Percentiles rank a stretch among this genome's conserved stretches.
Evolutionary conservation across 768 basidiomycete genomes (phyloP).

Genomic region (Tulasnella sp.): DNA sequence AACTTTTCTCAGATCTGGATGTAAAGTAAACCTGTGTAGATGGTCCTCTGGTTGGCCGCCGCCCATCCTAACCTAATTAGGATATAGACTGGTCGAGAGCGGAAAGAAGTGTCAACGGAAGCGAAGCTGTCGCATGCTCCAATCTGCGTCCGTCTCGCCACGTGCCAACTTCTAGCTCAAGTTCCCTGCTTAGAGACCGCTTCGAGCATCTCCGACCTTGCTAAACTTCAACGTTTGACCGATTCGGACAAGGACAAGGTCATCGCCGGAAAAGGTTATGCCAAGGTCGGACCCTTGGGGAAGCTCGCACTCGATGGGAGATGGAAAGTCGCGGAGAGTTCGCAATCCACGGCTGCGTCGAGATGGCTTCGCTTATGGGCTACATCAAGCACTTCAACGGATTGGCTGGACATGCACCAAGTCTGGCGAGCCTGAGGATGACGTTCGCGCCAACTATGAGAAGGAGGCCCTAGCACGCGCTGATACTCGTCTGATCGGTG

Average conservation of each 20-base stretch:
- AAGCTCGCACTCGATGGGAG: conserved; percentile 98
- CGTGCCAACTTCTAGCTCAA: conserved; percentile 97
- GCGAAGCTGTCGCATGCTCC: conserved; percentile 80
- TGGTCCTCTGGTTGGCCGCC: too few relatives aligned
- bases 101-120: conserved; percentile 84
- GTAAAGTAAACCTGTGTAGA: too few relatives aligned
- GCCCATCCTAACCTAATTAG: too few relatives aligned
- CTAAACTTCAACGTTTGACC: conserved; percentile 73
- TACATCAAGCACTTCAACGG: conserved; percentile 98
- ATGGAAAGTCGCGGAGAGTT: conserved; percentile 98
- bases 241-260: conserved; percentile 98
- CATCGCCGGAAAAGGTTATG: conserved; percentile 90
- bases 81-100: too few relatives aligned
- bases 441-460: conserved; percentile 87
- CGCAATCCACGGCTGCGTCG: conserved; percentile 95
- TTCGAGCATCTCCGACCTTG: conserved; percentile 60
- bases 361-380: conserved; percentile 99
- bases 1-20: too few relatives aligned
- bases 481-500: conserved; percentile 90
- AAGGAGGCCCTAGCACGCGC: conserved; percentile 84
- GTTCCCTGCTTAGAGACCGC: conserved; percentile 79
- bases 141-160: conserved; percentile 85
- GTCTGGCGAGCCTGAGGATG: conserved; percentile 86
- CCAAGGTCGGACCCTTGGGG: conserved; percentile 97
- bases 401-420: conserved; percentile 97